Evolutionary conservation across 1,284 basidiomycete species (phyloP), one percentile per base, ranked within the genome.

Genomic region (Heterobasidion parviporum): DNA sequence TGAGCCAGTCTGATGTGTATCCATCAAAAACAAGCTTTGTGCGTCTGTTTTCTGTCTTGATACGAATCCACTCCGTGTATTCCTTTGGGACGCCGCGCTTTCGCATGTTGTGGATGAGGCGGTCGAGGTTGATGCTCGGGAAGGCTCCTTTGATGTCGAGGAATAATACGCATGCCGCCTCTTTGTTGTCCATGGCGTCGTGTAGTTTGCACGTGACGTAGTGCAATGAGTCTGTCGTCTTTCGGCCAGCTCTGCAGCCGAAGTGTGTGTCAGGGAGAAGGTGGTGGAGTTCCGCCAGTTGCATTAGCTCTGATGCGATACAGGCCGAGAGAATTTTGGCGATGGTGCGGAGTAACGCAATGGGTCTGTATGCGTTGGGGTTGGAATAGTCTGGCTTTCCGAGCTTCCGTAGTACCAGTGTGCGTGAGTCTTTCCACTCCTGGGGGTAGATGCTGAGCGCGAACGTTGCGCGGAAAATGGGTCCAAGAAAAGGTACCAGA

Each of bases 141-240:
- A 75, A 77, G 0, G 73, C 73, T 0, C 67, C 70, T 61, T 74
- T 66, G 20, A 76, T 65, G 57, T 77, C 72, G 2, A 76, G 65
- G 58, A 73, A 72, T 0, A 77, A 56, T 0, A 64, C 61, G 0
- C 65, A 64, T 0, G 64, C 72, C 1, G 70, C 72, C 20, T 72
- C 60, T 0, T 60, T 57, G 15, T 41, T 15, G 10, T 15, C 10
- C 38, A 9, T 10, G 9, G 38, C 35, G 38, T 43, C 0, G 67
- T 68, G 66, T 43, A 71, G 59, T 1, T 52, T 64, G 8, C 67
- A 61, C 7, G 59, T 62, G 1, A 75, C 56, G 2, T 66, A 59
- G 51, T 71, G 70, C 0, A 76, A 54, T 0, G 72, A 65, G 61
- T 77, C 73, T 0, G 67, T 69, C 0, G 74, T 74, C 0, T 69